A percentile compares a stretch with the other conserved stretches of the same genome.
Evolutionary conservation across 257 asterid genomes (phyloP).

Genomic region (Knoxia roxburghii): DNA sequence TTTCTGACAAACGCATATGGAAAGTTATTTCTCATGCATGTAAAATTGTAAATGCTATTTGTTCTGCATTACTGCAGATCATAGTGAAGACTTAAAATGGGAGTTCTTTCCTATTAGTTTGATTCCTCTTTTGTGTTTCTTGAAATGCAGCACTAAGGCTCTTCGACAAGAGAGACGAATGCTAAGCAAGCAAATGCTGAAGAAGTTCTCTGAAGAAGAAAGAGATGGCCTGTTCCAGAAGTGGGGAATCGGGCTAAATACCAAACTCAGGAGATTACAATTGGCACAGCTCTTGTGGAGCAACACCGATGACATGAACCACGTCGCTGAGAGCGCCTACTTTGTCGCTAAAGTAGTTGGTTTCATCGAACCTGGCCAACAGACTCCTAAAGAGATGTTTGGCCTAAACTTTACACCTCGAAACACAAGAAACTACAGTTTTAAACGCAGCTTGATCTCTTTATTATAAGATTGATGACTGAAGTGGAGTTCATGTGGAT

Average conservation of each 20-base stretch:
- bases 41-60: too few species aligned
- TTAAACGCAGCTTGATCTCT: slow-evolving; percentile 55
- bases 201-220: slow-evolving; percentile 70
- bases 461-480: slow-evolving; percentile 32
- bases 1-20: background rate
- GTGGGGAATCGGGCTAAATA: slow-evolving; percentile 65
- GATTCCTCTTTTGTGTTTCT: slow-evolving; percentile 9
- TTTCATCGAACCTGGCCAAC: slow-evolving; percentile 43
- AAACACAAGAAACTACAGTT: slow-evolving; percentile 42
- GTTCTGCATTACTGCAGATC: background rate
- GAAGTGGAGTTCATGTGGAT: background rate
- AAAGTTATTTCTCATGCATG: background rate
- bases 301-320: slow-evolving; percentile 59
- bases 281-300: slow-evolving; percentile 68
- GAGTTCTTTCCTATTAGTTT: background rate
- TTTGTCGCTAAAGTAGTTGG: slow-evolving; percentile 69
- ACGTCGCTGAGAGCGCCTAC: slow-evolving; percentile 64
- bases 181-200: slow-evolving; percentile 67
- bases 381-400: slow-evolving; percentile 76
- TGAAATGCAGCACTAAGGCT: slow-evolving; percentile 51
- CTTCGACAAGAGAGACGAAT: slow-evolving; percentile 66
- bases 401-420: slow-evolving; percentile 76
- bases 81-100: background rate
- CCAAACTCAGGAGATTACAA: slow-evolving; percentile 70
- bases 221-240: slow-evolving; percentile 66